These are phyloP conservation scores for Pyricularia sp. DNA, from an alignment of 2,329 filamentous ascomycete species.

Conservation along the genomic window DNA sequence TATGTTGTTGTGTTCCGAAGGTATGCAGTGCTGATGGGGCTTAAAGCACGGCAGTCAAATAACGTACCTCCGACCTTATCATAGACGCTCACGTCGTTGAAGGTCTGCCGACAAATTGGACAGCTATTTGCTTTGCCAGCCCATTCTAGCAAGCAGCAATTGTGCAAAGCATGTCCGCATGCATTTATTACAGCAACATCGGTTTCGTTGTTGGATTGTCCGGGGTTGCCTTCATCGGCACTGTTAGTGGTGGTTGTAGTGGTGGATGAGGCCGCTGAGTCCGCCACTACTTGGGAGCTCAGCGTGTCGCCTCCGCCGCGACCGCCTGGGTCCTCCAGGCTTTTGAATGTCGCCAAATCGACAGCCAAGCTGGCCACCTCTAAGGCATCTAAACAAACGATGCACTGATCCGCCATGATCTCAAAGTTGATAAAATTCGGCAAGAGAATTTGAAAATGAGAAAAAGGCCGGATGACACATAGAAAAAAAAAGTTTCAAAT, in stretches of 20 bases:
- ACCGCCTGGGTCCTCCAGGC: conserved; percentile 11
- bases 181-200: conserved; percentile 54
- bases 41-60: not conserved
- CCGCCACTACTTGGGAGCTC: not conserved
- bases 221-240: conserved; percentile 10
- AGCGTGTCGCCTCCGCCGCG: conserved; percentile 11
- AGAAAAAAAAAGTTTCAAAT: not conserved
- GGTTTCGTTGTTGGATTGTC: conserved; percentile 22
- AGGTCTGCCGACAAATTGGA: conserved; percentile 86
- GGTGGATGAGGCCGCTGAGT: conserved; percentile 4
- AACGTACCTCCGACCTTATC: conserved; percentile 68
- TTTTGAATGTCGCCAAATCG: conserved; percentile 8
- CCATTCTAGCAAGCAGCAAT: conserved; percentile 89
- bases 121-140: conserved; percentile 95
- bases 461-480: not conserved
- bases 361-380: conserved; percentile 11
- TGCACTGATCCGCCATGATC: conserved; percentile 55
- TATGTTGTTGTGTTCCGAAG: conserved; percentile 4
- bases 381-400: conserved; percentile 58
- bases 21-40: not conserved
- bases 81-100: conserved; percentile 83
- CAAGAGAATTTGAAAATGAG: not conserved
- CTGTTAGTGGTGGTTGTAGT: conserved; percentile 5
- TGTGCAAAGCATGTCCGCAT: conserved; percentile 87
- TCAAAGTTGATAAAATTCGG: conserved; percentile 13